phyloP scores from a whole-genome alignment of 192 early-diverging fungal species.

The Podila clonocystis region DNA sequence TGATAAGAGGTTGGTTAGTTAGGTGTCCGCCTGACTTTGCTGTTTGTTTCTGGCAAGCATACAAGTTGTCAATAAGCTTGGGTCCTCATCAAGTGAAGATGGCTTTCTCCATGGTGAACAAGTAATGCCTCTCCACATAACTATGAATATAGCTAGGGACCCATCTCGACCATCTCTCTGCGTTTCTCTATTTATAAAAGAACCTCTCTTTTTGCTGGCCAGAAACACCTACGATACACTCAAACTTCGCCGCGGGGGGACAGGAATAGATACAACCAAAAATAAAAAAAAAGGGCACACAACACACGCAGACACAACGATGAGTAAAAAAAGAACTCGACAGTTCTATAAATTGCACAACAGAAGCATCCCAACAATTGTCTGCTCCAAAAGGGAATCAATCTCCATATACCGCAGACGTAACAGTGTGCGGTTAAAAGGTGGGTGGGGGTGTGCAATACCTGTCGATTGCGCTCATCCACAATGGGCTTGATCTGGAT shows the following conservation, averaged over 20 bases:
- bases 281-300: no score
- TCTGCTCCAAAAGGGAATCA: conserved; percentile 11
- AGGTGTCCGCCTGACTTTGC: neutral
- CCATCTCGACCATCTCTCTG: no score
- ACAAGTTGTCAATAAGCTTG: no score
- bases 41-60: neutral
- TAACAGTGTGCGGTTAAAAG: neutral
- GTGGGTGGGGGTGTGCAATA: conserved; percentile 26
- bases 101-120: no score
- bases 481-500: conserved; percentile 91
- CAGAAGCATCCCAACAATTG: neutral
- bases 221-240: no score
- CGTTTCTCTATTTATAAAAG: no score
- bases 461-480: conserved; percentile 93
- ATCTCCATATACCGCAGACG: neutral
- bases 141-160: no score
- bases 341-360: neutral
- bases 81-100: no score
- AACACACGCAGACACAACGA: neutral
- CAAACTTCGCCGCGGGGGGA: no score
- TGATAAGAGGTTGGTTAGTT: neutral
- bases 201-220: no score
- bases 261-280: no score
- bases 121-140: no score
- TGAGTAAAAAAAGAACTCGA: neutral